These are phyloP conservation scores for Cyberlindnera japonica DNA, from an alignment of 805 yeast genomes.

Conservation along the genomic window DNA sequence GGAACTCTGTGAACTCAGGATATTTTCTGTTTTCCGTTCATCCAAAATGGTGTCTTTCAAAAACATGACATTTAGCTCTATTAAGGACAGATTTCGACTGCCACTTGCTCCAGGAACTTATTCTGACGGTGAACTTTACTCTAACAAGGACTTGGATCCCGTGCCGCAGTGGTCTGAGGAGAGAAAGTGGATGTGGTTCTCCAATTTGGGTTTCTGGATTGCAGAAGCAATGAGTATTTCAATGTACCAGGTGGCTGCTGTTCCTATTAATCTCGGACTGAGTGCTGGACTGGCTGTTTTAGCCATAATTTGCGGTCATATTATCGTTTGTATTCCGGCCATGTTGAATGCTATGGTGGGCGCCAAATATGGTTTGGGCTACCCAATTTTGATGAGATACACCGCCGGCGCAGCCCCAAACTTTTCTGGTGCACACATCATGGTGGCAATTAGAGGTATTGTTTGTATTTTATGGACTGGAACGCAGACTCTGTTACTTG, in stretches of 20 bases:
- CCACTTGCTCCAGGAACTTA: slow-evolving; percentile 21
- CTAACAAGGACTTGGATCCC: slow-evolving; percentile 64
- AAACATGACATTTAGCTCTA: too few species aligned
- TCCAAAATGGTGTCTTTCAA: slow-evolving; percentile 4
- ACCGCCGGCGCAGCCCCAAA: slow-evolving; percentile 35
- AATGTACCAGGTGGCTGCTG: slow-evolving; percentile 77
- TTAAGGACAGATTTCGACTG: slow-evolving; percentile 15
- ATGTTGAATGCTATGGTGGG: slow-evolving; percentile 27
- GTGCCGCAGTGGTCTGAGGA: slow-evolving; percentile 57
- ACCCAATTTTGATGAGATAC: slow-evolving; percentile 32
- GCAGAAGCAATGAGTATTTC: slow-evolving; percentile 77
- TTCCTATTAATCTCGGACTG: slow-evolving; percentile 62
- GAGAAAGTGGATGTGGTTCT: slow-evolving; percentile 64
- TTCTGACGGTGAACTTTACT: slow-evolving; percentile 36
- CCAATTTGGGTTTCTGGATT: slow-evolving; percentile 49
- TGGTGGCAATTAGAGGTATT: slow-evolving; percentile 31
- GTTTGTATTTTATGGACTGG: slow-evolving; percentile 58
- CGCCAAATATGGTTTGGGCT: slow-evolving; percentile 34
- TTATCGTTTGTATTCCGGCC: slow-evolving; percentile 26
- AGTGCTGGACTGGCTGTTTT: slow-evolving; percentile 47
- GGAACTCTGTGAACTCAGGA: too few species aligned
- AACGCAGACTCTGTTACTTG: slow-evolving; percentile 70
- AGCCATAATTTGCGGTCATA: slow-evolving; percentile 27
- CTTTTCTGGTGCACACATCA: slow-evolving; percentile 31
- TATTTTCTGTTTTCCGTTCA: too few species aligned